Percentiles rank a stretch among this genome's conserved stretches.
These are phyloP conservation scores for Wickerhamiella kurtzmanii DNA, from an alignment of 805 yeast species.

Conservation along the genomic window DNA sequence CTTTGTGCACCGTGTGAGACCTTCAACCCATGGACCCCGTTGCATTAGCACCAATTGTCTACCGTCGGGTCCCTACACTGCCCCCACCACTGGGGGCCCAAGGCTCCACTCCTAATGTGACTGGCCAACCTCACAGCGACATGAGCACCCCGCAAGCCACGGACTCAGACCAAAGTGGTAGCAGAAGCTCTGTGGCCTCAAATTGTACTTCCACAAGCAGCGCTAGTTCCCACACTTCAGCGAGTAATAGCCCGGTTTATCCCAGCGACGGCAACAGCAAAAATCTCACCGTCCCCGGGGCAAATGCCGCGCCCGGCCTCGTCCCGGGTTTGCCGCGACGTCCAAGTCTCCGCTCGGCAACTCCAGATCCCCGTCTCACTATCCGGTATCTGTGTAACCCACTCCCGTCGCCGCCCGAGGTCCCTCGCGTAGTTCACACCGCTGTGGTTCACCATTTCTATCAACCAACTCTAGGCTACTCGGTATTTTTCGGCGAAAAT, in stretches of 20 bases:
- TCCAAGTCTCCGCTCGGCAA: neutral
- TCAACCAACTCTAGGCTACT: slow-evolving; percentile 5
- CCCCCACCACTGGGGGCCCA: no score
- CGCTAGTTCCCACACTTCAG: no score
- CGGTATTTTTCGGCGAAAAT: slow-evolving; percentile 7
- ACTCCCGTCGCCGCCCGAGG: neutral
- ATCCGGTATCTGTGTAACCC: neutral
- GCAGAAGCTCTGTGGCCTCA: no score
- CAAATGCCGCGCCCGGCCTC: neutral
- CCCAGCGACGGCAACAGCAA: no score
- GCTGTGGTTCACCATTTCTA: slow-evolving; percentile 3
- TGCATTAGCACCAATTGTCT: neutral
- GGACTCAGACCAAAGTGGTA: no score
- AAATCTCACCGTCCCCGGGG: no score
- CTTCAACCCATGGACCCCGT: neutral
- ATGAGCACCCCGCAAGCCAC: no score
- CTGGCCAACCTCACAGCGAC: no score
- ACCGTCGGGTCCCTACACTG: neutral
- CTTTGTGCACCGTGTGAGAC: no score
- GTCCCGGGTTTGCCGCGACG: neutral
- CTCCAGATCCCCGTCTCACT: neutral
- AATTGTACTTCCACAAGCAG: no score
- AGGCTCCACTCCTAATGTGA: no score
- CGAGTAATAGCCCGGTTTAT: no score
- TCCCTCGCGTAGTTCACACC: slow-evolving; percentile 1